Percentiles rank a stretch among this genome's conserved stretches.
phyloP scores from a whole-genome alignment of 164 flowering plant species.

The Macadamia tetraphylla region DNA sequence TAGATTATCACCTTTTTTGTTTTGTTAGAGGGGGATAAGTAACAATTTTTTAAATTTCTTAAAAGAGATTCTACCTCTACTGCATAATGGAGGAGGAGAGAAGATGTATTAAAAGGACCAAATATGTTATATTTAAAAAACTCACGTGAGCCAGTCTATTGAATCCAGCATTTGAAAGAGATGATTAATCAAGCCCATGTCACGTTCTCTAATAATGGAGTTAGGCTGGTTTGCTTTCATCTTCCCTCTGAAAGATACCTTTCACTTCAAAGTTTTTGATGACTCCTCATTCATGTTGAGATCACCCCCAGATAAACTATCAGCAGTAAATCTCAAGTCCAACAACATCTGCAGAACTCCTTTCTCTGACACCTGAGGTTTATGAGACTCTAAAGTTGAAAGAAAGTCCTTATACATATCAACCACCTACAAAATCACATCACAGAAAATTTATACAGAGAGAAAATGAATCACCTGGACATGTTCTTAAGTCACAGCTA shows the following conservation, averaged over 20 bases:
- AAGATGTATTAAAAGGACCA: too few relatives aligned
- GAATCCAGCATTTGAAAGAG: constrained; percentile 87
- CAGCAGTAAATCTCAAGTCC: constrained; percentile 73
- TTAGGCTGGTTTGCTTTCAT: constrained; percentile 40
- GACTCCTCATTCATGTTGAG: constrained; percentile 36
- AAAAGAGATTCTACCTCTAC: too few relatives aligned
- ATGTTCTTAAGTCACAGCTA: not conserved
- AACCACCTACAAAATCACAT: constrained; percentile 43
- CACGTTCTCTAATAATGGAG: constrained; percentile 39
- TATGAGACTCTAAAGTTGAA: constrained; percentile 33
- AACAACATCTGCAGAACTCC: constrained; percentile 80
- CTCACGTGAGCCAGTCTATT: constrained; percentile 99
- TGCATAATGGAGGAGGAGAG: too few relatives aligned
- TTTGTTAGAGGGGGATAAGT: too few relatives aligned
- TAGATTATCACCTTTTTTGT: too few relatives aligned
- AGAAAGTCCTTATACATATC: constrained; percentile 59
- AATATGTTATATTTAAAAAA: not conserved
- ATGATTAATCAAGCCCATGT: constrained; percentile 37
- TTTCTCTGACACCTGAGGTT: constrained; percentile 67
- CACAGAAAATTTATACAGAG: not conserved
- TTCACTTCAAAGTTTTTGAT: constrained; percentile 28
- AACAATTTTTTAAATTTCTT: too few relatives aligned
- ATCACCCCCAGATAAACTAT: constrained; percentile 81
- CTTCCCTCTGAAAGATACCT: constrained; percentile 54
- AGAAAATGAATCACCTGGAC: not conserved